Conservation (phyloP, 129 eudicot genomes). For the Pittosporum tobira region DNA sequence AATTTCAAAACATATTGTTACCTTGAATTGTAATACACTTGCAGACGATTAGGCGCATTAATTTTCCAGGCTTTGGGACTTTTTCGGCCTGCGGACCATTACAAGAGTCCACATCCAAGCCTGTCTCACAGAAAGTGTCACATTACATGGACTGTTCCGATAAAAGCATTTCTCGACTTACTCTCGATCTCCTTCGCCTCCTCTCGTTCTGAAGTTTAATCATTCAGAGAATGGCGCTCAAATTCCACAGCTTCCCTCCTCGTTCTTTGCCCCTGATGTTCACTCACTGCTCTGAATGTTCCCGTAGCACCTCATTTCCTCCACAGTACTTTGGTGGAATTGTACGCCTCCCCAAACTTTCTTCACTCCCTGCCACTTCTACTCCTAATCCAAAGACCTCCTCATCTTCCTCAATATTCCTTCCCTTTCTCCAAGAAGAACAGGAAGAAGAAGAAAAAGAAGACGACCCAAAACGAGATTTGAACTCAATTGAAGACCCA, state of each 20-base stretch:
- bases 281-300: not conserved
- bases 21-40: too few species aligned
- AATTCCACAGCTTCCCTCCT: conserved; percentile 9
- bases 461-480: not conserved
- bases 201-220: too few species aligned
- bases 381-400: conserved; percentile 17
- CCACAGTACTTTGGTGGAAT: conserved; percentile 16
- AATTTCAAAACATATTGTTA: too few species aligned
- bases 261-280: conserved; percentile 4
- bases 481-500: conserved; percentile 47
- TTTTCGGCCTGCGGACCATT: too few species aligned
- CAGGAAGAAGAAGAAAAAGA: conserved; percentile 26
- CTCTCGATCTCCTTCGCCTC: too few species aligned
- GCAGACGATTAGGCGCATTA: too few species aligned
- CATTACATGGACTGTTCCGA: too few species aligned
- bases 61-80: too few species aligned
- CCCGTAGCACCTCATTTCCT: not conserved
- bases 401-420: conserved; percentile 42
- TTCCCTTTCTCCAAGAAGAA: conserved; percentile 48
- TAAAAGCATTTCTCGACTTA: too few species aligned
- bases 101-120: too few species aligned
- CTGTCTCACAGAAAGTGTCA: too few species aligned
- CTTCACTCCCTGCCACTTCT: conserved; percentile 25
- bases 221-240: conserved; percentile 13
- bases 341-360: conserved; percentile 1